phyloP scores from a whole-genome alignment of 768 basidiomycete genomes.

The Strobilomyces echinocephalus region DNA sequence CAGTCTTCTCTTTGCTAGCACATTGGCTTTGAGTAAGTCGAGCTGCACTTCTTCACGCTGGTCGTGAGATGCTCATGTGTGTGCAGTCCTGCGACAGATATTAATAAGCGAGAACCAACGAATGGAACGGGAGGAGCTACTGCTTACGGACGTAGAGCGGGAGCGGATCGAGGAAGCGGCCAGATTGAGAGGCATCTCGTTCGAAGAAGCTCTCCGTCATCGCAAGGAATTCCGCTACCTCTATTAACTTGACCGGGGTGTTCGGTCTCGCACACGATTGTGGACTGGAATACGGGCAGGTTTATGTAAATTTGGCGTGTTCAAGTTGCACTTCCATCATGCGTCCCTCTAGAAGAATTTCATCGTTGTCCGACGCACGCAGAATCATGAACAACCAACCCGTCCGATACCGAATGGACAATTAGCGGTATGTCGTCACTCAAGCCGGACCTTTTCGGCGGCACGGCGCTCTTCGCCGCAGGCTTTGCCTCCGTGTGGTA shows the following conservation, averaged over 20 bases:
- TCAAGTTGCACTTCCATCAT: too few species aligned
- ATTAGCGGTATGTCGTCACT: conserved; percentile 6
- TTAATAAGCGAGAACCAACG: conserved; percentile 49
- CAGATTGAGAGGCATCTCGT: conserved; percentile 51
- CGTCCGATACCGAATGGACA: conserved; percentile 12
- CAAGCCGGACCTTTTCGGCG: conserved; percentile 19
- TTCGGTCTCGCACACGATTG: too few species aligned
- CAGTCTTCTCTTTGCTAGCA: conserved; percentile 28
- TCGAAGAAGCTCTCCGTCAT: conserved; percentile 54
- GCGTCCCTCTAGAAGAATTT: background rate
- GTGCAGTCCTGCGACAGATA: conserved; percentile 40
- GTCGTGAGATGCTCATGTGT: background rate
- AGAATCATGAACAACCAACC: conserved; percentile 6
- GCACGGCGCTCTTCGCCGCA: conserved; percentile 16
- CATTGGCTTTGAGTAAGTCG: conserved; percentile 33
- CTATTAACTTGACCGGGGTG: conserved; percentile 27
- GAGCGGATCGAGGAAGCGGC: conserved; percentile 56
- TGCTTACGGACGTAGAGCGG: conserved; percentile 40
- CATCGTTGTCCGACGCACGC: background rate
- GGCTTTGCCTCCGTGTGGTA: conserved; percentile 23
- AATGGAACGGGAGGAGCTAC: conserved; percentile 46
- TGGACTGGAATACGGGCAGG: background rate
- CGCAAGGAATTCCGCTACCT: conserved; percentile 58
- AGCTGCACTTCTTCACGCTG: background rate
- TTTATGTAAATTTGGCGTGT: too few species aligned